Conservation (phyloP, 1,139 yeast species). For the Yamadazyma pseudoaaseri region DNA sequence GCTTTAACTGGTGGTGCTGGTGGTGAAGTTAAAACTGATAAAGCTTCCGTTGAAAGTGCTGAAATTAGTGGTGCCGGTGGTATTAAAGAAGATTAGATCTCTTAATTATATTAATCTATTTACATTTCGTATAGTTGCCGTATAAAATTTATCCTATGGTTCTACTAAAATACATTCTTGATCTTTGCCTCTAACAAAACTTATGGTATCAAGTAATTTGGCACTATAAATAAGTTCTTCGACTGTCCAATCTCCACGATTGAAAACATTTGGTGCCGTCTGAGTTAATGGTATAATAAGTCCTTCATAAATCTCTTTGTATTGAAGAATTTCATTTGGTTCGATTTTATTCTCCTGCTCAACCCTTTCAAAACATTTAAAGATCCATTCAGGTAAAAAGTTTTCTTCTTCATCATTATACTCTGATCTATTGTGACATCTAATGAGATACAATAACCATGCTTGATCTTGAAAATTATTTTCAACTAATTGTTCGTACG, state of each 20-base stretch:
- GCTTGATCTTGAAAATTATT: constrained; percentile 56
- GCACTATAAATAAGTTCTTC: constrained; percentile 60
- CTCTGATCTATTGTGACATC: constrained; percentile 50
- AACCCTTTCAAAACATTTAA: constrained; percentile 41
- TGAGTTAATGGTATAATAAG: constrained; percentile 52
- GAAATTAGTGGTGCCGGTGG: constrained; percentile 90
- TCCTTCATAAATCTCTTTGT: constrained; percentile 51
- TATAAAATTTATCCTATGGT: constrained; percentile 8
- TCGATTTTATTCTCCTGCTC: constrained; percentile 28
- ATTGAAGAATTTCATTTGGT: constrained; percentile 54
- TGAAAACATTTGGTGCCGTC: constrained; percentile 62
- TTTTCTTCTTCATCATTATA: constrained; percentile 33
- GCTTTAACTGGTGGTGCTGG: constrained; percentile 57
- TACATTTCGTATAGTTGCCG: background rate
- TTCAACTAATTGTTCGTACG: constrained; percentile 50
- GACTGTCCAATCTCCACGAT: constrained; percentile 62
- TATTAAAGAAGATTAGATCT: constrained; percentile 74
- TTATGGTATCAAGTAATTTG: constrained; percentile 54
- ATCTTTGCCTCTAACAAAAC: constrained; percentile 58
- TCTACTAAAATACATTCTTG: constrained; percentile 60
- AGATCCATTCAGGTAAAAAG: constrained; percentile 54
- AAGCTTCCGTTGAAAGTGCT: constrained; percentile 80
- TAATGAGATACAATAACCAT: constrained; percentile 60
- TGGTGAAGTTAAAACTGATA: constrained; percentile 68
- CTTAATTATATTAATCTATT: constrained; percentile 1